Evolutionary conservation across 169 alveolate genomes (phyloP).

Genomic region (Eimeria falciformis): DNA sequence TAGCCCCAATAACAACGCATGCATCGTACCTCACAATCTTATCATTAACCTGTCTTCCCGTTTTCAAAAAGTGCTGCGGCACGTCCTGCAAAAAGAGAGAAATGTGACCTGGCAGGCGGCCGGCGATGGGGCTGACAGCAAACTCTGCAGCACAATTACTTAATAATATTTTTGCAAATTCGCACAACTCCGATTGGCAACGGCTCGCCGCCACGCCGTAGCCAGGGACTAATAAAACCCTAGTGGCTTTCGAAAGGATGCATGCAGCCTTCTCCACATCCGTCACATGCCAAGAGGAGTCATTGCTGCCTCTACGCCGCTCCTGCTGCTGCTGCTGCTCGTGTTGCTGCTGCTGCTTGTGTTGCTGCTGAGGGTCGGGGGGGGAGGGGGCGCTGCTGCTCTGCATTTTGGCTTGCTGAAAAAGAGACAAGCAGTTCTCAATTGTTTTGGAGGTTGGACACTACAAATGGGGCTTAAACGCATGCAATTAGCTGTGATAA

Average conservation of each 20-base stretch:
- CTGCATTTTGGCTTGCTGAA: no score
- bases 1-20: conserved; percentile 93
- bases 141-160: conserved; percentile 88
- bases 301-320: not conserved
- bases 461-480: no score
- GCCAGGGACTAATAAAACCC: conserved; percentile 94
- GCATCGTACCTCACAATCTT: conserved; percentile 83
- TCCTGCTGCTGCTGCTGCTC: conserved; percentile 13
- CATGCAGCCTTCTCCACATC: conserved; percentile 85
- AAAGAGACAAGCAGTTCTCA: no score
- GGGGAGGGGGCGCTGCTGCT: not conserved
- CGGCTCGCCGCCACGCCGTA: conserved; percentile 95
- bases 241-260: conserved; percentile 83
- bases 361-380: not conserved
- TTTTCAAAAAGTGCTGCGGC: conserved; percentile 90
- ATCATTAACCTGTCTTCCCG: conserved; percentile 91
- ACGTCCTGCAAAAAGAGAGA: conserved; percentile 92
- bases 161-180: conserved; percentile 83
- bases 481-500: no score
- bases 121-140: conserved; percentile 96
- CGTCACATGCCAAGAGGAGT: not conserved
- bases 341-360: not conserved
- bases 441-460: no score
- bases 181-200: conserved; percentile 90
- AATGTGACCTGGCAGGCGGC: conserved; percentile 96